Evolutionary conservation across 352 stramenopile genomes (phyloP), one percentile per base, ranked within the genome.

Genomic region (Globisporangium emineosum): DNA sequence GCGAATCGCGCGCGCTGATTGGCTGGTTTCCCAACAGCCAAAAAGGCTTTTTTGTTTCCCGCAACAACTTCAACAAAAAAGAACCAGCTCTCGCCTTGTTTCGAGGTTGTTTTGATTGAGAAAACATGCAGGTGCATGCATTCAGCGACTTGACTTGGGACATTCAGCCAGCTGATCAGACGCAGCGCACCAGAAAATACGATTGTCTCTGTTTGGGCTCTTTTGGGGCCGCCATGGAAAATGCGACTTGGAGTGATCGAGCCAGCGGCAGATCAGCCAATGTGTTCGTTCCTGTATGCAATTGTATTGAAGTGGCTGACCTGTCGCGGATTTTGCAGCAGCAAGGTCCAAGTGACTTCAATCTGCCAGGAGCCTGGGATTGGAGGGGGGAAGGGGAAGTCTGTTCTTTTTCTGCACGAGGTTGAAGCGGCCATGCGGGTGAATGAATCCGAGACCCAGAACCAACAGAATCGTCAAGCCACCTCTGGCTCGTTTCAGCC

Each of bases 11-110:
- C 21, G 45, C 21, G 45, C 10, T 52, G 49, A 55, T 55, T 55
- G 49, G 49, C 49, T 54, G 49, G 49, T n/a, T n/a, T n/a, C n/a
- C n/a, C n/a, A n/a, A n/a, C n/a, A n/a, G n/a, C 23, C 49, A 55
- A 35, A 23, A 6, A 1, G 25, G 49, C 17, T 42, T 57, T 57
- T 57, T 29, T 57, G 51, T 65, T 55, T 65, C 43, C 40, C 42
- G 30, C 58, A 32, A 45, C 47, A 65, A 61, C 50, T 66, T 60
- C 68, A 75, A 74, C 71, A 76, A 73, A 78, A 71, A 75, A 73
- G 66, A 76, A 72, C 33, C 70, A 74, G 66, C 43, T n/a, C 57
- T 57, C 21, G 9, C 8, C 12, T 54, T 29, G 47, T 53, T 29
- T 29, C 10, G 21, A 53, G 47, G 47, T 25, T 3, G 15, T 23